Conservation (phyloP, 768 basidiomycete species). For the Termitomyces sp. region DNA sequence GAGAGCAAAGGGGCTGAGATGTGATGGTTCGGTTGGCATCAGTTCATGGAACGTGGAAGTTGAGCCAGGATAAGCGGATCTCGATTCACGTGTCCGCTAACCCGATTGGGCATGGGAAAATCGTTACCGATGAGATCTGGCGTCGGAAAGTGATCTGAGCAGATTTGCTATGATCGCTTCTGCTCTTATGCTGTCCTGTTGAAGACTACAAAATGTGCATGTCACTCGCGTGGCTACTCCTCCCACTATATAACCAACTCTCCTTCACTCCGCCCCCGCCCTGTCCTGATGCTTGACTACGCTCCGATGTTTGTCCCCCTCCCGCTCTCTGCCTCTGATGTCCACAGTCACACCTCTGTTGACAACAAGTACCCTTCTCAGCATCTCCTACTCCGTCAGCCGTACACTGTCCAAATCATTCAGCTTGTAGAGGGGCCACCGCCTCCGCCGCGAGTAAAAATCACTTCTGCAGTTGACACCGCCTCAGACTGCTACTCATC, state of each 20-base stretch:
- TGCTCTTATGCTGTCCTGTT: conserved; percentile 16
- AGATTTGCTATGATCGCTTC: conserved; percentile 17
- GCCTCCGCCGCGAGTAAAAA: conserved; percentile 41
- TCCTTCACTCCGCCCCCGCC: conserved; percentile 15
- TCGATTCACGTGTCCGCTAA: conserved; percentile 20
- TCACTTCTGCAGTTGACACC: conserved; percentile 32
- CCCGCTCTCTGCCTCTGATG: conserved; percentile 14
- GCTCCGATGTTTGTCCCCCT: conserved; percentile 16
- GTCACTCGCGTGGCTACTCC: conserved; percentile 16
- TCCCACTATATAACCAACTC: conserved; percentile 15
- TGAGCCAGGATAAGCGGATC: conserved; percentile 20
- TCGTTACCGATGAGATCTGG: conserved; percentile 20
- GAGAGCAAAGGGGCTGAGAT: conserved; percentile 14
- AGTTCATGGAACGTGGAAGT: conserved; percentile 11
- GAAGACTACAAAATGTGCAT: conserved; percentile 21
- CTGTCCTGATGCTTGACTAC: conserved; percentile 21
- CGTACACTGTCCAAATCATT: conserved; percentile 57
- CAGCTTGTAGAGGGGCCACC: conserved; percentile 67
- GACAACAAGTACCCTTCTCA: conserved; percentile 28
- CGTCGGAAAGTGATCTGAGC: conserved; percentile 8
- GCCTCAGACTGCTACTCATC: conserved; percentile 33
- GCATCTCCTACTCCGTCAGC: conserved; percentile 43
- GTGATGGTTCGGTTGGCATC: conserved; percentile 11
- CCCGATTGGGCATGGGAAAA: conserved; percentile 25
- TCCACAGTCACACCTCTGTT: conserved; percentile 17